Evolutionary conservation across 2,329 filamentous ascomycete species (phyloP), one percentile per base, ranked within the genome.

Genomic region (Talaromyces amestolkiae): DNA sequence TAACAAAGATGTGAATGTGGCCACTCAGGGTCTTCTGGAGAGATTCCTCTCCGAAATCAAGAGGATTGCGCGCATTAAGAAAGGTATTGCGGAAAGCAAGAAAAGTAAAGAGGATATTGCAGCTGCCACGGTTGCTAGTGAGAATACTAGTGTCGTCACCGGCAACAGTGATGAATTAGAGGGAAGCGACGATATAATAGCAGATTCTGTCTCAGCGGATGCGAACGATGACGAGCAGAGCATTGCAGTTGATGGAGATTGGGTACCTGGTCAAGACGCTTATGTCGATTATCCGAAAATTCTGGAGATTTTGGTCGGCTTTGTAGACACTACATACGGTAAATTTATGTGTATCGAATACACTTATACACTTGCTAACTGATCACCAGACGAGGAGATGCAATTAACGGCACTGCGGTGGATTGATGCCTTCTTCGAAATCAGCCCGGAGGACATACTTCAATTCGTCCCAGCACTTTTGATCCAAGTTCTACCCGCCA

Each of bases 351-450:
- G 13, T 4, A 19, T 15, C n/a, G 22, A 43, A 17, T 19, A 13
- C 15, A 15, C 9, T 27, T 9, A n/a, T 24, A 60, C 53, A 58
- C 56, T 49, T 24, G 59, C 71, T 74, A 58, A 74, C 54, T n/a
- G 6, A 67, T 22, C 15, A 33, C 70, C 75, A 89, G 93, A 97
- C 75, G 93, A 98, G 75, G 92, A 97, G 73, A 93, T 96, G 69
- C 86, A 97, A 53, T 84, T 97, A 45, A 96, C 96, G 62, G 93
- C 93, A 3, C 83, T 99, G 33, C 87, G 92, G 68, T 99, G 95
- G 95, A 93, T 99, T 69, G 93, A 97, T 70, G 91, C 91, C 66
- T 97, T 99, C 75, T 90, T 99, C 70, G 93, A 98, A 69, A 98
- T 99, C 54, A 97, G 93, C 71, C 94, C 95, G 0, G 95, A 97